A percentile compares a stretch with the other conserved stretches of the same genome.
These are phyloP conservation scores for Neospora caninum DNA, from an alignment of 169 alveolate species.

Conservation along the genomic window DNA sequence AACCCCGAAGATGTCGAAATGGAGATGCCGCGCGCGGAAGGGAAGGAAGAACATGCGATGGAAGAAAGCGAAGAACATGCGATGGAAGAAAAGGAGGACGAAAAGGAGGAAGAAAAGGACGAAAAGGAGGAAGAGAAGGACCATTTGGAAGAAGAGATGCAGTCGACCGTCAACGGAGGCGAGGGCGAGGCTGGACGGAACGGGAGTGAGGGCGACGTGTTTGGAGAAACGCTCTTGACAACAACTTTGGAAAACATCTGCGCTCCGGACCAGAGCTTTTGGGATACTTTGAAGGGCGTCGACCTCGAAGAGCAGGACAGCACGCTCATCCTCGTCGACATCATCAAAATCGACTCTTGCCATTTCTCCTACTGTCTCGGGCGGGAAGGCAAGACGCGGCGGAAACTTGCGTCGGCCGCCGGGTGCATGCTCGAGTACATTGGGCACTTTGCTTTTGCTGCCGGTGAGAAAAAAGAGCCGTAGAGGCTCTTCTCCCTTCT, in stretches of 20 bases:
- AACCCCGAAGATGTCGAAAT: not conserved
- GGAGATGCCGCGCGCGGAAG: not conserved
- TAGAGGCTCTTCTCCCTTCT: too few relatives aligned
- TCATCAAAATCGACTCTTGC: not conserved
- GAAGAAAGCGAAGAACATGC: not conserved
- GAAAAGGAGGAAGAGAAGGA: not conserved
- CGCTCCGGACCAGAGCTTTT: not conserved
- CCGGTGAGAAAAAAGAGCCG: slow-evolving; percentile 40
- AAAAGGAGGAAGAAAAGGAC: not conserved
- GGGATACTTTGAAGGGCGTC: not conserved
- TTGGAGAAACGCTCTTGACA: not conserved
- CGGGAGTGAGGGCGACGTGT: not conserved
- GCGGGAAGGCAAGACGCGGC: slow-evolving; percentile 74
- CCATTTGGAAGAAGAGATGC: not conserved
- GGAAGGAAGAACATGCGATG: not conserved
- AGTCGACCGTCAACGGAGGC: not conserved
- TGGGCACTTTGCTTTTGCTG: slow-evolving; percentile 42
- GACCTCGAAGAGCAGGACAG: not conserved
- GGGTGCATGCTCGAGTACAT: slow-evolving; percentile 75
- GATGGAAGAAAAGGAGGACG: not conserved
- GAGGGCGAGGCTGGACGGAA: not conserved
- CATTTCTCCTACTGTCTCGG: slow-evolving; percentile 74
- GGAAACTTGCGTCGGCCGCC: slow-evolving; percentile 73
- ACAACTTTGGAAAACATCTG: not conserved
- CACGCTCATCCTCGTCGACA: not conserved